Base-by-base conservation (phyloP, 768 basidiomycete species). In the Leccinum aurantiacum region DNA sequence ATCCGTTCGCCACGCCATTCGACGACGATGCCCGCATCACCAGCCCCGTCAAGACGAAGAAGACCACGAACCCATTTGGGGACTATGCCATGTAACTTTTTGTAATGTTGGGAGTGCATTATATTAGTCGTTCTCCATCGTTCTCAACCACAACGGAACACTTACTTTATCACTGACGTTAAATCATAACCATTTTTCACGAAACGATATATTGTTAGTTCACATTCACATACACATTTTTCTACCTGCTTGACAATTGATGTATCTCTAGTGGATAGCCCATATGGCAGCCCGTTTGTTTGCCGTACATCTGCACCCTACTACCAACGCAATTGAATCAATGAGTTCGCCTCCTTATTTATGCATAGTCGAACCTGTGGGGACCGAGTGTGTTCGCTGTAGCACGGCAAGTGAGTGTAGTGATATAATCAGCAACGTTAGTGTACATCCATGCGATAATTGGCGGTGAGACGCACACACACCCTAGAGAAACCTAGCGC, bases 1-100 rank as follows among this genome's bases (percentile, higher is more conserved):
- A 84, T 68, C 90, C 90, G 55, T 91, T 91, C 68, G 81, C 83
- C 59, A 90, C 89, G 54, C 90, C 90, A 8, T 91, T 91, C 72
- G 90, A 91, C 71, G 89, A 90, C 67, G 88, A 89, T 69, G 78
- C 82, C 58, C 66, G 66, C 35, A 71, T 77, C 37, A 68, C 64
- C 52, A 63, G 63, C 38, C 67, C 74, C 14, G 58, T 63, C 3
- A 70, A 66, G 64, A 67, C 73, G 60, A 81, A 79, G 76, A 82
- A 80, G 65, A 76, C 77, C 61, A 80, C 80, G 57, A 86, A 87
- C 71, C 84, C 86, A 2, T 86, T 85, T 62, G 54, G 68, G 7
- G 73, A 68, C 13, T 52, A 73, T 54, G 77, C 77, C 4, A 37
- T 77, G 48, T 78, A 68, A 67, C 58, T 31, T 19, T 52, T 35